Evolutionary conservation across 2,329 filamentous ascomycete genomes (phyloP), one percentile per base, ranked within the genome.

Genomic region (Exophiala spinifera): DNA sequence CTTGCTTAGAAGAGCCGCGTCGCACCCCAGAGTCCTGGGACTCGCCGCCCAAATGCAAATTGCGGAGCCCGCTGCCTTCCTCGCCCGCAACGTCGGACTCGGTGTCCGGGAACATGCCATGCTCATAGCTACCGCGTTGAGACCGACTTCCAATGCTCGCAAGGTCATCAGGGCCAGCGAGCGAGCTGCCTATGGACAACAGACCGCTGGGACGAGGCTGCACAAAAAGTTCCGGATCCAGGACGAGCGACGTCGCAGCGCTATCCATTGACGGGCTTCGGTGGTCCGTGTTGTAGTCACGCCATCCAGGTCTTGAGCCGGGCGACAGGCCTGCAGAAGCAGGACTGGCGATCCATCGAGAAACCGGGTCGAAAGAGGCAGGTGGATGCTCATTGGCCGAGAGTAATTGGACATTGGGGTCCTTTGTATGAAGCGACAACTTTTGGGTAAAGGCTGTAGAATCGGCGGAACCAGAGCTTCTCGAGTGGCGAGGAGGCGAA

Each of bases 71-170:
- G 36, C 66, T 57, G 23, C 65, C 62, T 25, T 76, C 73, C 31
- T 75, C 73, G 10, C 68, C 67, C 10, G 67, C 61, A 39, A 71
- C 68, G 20, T 76, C 73, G 4, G 67, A 67, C 57, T 76, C 74
- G n/a, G 70, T 66, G 54, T 75, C 77, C 3, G 75, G 72, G 62
- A 82, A 82, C 48, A 79, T 72, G 57, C 77, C 75, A 47, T 82
- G 80, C 60, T 87, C 84, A 70, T 85, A 84, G 65, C 81, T 85
- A 44, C 82, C 80, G 53, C 82, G 75, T 56, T 82, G 79, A 14
- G 80, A 81, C 44, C 75, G 71, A 60, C 73, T 76, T 14, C 76
- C 71, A 37, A 79, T 61, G 57, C 77, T 79, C 25, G 73, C 71
- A 39, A 69, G 67, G 52, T 82, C 81, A 54, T 84, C 81, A 25